A percentile compares a stretch with the other conserved stretches of the same genome.
These are phyloP conservation scores for Debaryomyces psychrophilus DNA, from an alignment of 1,139 yeast species.

Conservation along the genomic window DNA sequence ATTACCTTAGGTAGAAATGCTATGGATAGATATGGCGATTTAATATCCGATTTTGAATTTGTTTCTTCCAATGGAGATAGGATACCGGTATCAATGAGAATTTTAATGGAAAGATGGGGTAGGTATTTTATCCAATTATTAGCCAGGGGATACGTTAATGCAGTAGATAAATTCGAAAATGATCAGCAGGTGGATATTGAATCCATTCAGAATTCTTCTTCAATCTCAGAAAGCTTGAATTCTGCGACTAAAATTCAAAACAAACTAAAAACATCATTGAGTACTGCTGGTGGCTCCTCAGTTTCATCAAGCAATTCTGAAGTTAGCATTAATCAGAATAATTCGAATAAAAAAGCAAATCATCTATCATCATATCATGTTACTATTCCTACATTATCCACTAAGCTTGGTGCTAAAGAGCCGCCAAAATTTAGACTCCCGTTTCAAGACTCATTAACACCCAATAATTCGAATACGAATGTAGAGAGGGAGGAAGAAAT, in stretches of 20 bases:
- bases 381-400: constrained; percentile 27
- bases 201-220: not conserved
- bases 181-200: constrained; percentile 25
- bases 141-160: constrained; percentile 64
- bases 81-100: constrained; percentile 59
- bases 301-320: constrained; percentile 9
- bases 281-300: constrained; percentile 16
- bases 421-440: constrained; percentile 64
- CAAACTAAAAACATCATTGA: constrained; percentile 18
- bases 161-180: constrained; percentile 51
- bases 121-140: constrained; percentile 61
- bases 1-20: constrained; percentile 77
- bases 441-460: constrained; percentile 49
- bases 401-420: constrained; percentile 33
- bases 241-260: constrained; percentile 12
- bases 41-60: constrained; percentile 71
- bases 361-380: constrained; percentile 3
- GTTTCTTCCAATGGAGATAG: constrained; percentile 68
- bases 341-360: not conserved
- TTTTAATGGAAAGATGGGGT: constrained; percentile 77
- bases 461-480: not conserved
- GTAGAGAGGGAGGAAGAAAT: not conserved
- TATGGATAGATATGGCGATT: constrained; percentile 64
- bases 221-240: constrained; percentile 13
- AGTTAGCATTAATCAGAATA: not conserved